phyloP scores from a whole-genome alignment of 164 flowering plant genomes.

The Chloranthus sessilifolius region DNA sequence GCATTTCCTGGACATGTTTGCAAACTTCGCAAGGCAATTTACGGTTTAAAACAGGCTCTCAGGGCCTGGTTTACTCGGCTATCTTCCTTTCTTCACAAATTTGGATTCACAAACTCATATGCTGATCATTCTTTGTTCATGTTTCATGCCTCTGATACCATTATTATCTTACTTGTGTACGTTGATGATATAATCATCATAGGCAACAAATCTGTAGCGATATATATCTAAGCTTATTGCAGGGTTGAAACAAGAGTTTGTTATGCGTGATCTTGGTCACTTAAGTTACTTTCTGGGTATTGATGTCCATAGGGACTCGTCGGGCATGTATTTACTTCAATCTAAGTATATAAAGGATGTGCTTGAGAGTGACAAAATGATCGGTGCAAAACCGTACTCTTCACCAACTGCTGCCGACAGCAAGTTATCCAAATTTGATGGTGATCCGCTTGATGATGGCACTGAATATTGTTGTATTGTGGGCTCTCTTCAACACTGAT shows the following conservation, averaged over 20 bases:
- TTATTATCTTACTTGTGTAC: background rate
- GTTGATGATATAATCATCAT: background rate
- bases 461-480: background rate
- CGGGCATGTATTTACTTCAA: background rate
- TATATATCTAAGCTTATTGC: background rate
- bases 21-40: background rate
- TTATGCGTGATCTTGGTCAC: background rate
- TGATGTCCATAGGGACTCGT: no score
- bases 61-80: constrained; percentile 5
- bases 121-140: constrained; percentile 6
- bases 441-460: background rate
- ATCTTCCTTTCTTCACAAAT: background rate
- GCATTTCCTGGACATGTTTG: background rate
- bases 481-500: background rate
- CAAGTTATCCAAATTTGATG: background rate
- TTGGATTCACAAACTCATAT: background rate
- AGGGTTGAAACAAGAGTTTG: background rate
- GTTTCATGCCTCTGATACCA: background rate
- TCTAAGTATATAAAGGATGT: background rate
- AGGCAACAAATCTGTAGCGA: background rate
- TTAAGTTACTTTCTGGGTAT: background rate
- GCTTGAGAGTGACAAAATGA: background rate
- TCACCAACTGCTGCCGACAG: background rate
- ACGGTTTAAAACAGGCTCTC: constrained; percentile 9
- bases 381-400: background rate